These are phyloP conservation scores for Thermothielavioides terrestris DNA, from an alignment of 495 filamentous ascomycete genomes.

Conservation along the genomic window DNA sequence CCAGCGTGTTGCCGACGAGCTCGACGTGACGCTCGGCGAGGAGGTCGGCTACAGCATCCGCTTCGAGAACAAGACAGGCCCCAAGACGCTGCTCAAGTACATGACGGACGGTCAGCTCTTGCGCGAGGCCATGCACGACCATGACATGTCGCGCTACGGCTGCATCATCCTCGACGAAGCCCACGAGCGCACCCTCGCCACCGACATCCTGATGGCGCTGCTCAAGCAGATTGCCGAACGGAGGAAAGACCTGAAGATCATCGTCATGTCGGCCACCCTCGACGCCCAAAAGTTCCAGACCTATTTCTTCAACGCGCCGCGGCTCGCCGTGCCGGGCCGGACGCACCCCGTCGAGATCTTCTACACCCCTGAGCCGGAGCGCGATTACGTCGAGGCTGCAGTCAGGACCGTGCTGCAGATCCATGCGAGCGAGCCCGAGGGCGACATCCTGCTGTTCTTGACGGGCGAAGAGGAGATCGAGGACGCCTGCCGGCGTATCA, in stretches of 20 bases:
- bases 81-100: conserved; percentile 93
- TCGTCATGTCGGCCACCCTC: conserved; percentile 97
- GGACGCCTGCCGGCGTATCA: conserved; percentile 86
- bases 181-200: conserved; percentile 91
- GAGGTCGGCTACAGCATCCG: conserved; percentile 99
- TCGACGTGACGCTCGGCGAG: conserved; percentile 88
- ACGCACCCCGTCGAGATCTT: conserved; percentile 98
- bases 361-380: conserved; percentile 93
- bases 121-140: conserved; percentile 96
- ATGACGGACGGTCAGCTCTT: conserved; percentile 99
- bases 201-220: conserved; percentile 92
- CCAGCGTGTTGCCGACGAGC: conserved; percentile 92
- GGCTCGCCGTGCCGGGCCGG: conserved; percentile 89
- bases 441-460: conserved; percentile 91
- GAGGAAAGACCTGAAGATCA: conserved; percentile 83
- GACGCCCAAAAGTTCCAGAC: conserved; percentile 96
- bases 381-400: conserved; percentile 93
- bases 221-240: conserved; percentile 75
- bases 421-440: conserved; percentile 83
- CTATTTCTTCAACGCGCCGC: conserved; percentile 93
- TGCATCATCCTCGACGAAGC: conserved; percentile 98
- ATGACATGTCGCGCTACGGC: conserved; percentile 82
- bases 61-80: conserved; percentile 91
- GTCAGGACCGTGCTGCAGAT: conserved; percentile 94
- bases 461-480: conserved; percentile 99